phyloP scores from a whole-genome alignment of 202 grass and related monocot species.

The Saccharum hybrid region DNA sequence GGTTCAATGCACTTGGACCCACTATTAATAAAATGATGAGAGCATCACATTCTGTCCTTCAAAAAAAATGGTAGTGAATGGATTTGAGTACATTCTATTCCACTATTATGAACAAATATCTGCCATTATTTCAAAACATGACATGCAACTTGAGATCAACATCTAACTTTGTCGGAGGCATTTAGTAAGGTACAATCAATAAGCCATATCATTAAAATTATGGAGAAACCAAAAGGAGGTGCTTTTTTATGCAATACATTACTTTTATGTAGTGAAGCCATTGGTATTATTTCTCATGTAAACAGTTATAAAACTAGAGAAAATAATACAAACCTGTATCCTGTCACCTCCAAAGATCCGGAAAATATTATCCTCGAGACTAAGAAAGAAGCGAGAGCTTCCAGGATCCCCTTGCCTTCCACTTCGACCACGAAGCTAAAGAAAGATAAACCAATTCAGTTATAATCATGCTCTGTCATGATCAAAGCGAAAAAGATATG shows the following conservation, averaged over 20 bases:
- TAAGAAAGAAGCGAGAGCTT: slow-evolving; percentile 97
- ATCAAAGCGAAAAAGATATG: slow-evolving; percentile 23
- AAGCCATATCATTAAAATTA: not conserved
- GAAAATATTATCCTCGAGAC: slow-evolving; percentile 98
- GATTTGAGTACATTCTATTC: slow-evolving; percentile 11
- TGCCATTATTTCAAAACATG: slow-evolving; percentile 22
- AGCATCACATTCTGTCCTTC: not conserved
- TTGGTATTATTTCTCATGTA: slow-evolving; percentile 13
- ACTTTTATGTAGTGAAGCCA: not conserved
- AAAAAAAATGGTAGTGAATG: slow-evolving; percentile 10
- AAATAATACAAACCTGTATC: slow-evolving; percentile 76
- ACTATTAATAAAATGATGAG: slow-evolving; percentile 5
- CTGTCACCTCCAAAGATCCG: slow-evolving; percentile 95
- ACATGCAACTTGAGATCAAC: slow-evolving; percentile 30
- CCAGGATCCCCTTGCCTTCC: slow-evolving; percentile 98
- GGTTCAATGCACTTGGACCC: not conserved
- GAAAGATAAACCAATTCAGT: slow-evolving; percentile 51
- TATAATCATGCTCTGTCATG: slow-evolving; percentile 25
- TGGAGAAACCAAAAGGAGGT: slow-evolving; percentile 1
- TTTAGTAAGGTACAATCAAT: slow-evolving; percentile 16
- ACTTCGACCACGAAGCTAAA: slow-evolving; percentile 93
- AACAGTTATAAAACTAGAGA: slow-evolving; percentile 33
- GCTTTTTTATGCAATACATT: slow-evolving; percentile 27
- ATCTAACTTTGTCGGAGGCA: slow-evolving; percentile 26
- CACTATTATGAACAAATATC: slow-evolving; percentile 35